These are phyloP conservation scores for Staphylotrichum tortipilum DNA, from an alignment of 495 filamentous ascomycete genomes.

Conservation along the genomic window DNA sequence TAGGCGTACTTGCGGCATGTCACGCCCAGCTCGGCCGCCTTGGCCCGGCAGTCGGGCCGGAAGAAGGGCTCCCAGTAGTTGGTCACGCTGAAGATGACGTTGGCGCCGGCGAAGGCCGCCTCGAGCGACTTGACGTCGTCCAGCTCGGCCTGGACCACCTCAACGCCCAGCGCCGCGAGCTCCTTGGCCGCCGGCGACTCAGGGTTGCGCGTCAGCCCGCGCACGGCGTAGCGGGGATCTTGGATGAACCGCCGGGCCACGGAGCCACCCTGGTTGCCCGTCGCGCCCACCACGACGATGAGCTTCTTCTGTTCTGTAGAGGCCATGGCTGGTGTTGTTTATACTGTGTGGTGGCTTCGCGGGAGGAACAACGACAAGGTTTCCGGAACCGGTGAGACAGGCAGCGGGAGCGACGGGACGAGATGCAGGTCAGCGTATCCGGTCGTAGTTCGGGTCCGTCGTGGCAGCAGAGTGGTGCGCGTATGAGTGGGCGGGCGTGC, in stretches of 20 bases:
- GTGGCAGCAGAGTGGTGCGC: no score
- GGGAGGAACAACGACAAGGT: no score
- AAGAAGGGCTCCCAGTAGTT: conserved; percentile 43
- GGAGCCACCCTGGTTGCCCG: conserved; percentile 38
- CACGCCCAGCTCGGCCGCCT: conserved; percentile 17
- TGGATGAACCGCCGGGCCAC: conserved; percentile 33
- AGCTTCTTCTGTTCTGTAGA: conserved; percentile 20
- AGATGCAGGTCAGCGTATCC: no score
- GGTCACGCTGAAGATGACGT: conserved; percentile 43
- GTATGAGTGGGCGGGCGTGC: no score
- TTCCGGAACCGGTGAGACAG: no score
- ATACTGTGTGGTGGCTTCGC: no score
- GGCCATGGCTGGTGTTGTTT: background rate
- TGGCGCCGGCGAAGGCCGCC: conserved; percentile 36
- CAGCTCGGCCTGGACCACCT: conserved; percentile 37
- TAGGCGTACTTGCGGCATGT: conserved; percentile 36
- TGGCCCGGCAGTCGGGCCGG: conserved; percentile 22
- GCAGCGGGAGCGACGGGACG: no score
- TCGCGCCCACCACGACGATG: conserved; percentile 34
- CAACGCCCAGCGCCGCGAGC: conserved; percentile 32
- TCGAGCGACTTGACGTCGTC: conserved; percentile 32
- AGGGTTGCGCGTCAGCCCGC: conserved; percentile 43
- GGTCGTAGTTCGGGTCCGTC: no score
- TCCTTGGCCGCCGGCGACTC: conserved; percentile 27
- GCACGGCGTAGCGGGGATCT: conserved; percentile 27